Evolutionary conservation across 2,329 filamentous ascomycete species (phyloP).

Genomic region (Fusarium burgessii): DNA sequence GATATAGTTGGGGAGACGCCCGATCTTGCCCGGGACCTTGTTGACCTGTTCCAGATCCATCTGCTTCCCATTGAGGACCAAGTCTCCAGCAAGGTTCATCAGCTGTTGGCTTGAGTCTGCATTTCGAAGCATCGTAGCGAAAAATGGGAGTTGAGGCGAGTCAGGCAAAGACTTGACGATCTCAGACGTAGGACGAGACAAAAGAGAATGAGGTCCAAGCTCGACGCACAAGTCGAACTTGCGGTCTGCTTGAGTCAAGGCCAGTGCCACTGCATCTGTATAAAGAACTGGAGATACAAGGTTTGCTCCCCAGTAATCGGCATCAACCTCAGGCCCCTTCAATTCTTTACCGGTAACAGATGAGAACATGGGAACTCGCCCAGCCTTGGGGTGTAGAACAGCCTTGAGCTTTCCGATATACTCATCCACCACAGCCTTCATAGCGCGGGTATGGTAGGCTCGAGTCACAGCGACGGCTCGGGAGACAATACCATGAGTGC

Average conservation of each 20-base stretch:
- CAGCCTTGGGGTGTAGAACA: slow-evolving; percentile 29
- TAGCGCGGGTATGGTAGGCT: slow-evolving; percentile 38
- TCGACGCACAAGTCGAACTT: slow-evolving; percentile 38
- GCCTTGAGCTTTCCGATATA: slow-evolving; percentile 32
- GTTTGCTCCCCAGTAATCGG: slow-evolving; percentile 40
- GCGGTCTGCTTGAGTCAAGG: slow-evolving; percentile 24
- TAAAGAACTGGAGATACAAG: slow-evolving; percentile 43
- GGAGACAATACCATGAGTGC: slow-evolving; percentile 27
- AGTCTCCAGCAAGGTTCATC: slow-evolving; percentile 37
- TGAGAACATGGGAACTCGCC: slow-evolving; percentile 37
- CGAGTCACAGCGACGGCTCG: slow-evolving; percentile 39
- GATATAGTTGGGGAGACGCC: slow-evolving; percentile 36
- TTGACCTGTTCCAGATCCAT: slow-evolving; percentile 37
- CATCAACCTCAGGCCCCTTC: slow-evolving; percentile 38
- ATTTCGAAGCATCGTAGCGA: slow-evolving; percentile 41
- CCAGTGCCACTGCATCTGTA: slow-evolving; percentile 40
- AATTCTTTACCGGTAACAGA: slow-evolving; percentile 34
- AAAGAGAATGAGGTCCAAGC: slow-evolving; percentile 38
- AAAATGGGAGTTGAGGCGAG: slow-evolving; percentile 33
- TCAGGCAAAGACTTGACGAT: slow-evolving; percentile 32
- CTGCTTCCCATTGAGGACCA: slow-evolving; percentile 39
- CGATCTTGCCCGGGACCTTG: slow-evolving; percentile 12
- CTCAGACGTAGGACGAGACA: slow-evolving; percentile 40
- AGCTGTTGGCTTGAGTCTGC: slow-evolving; percentile 38
- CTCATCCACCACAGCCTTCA: slow-evolving; percentile 37